A percentile compares a stretch with the other conserved stretches of the same genome.
These are phyloP conservation scores for Aureobasidium pullulans DNA, from an alignment of 2,329 filamentous ascomycete species.

Conservation along the genomic window DNA sequence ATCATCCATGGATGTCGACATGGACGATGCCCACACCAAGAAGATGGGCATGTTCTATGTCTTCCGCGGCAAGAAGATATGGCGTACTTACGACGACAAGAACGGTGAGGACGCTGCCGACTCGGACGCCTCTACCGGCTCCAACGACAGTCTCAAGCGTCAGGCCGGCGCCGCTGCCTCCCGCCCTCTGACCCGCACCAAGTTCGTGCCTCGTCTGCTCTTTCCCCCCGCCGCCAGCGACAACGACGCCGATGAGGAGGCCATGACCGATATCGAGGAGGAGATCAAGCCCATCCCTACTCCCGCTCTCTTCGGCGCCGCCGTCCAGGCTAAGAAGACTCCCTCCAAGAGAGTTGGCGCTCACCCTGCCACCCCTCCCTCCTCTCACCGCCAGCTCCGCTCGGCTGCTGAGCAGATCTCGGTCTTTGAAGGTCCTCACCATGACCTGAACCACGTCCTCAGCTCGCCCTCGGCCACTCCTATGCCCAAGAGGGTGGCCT, in stretches of 20 bases:
- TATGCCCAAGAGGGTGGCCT: constrained; percentile 18
- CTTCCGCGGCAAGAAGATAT: constrained; percentile 75
- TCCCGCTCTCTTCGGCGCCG: constrained; percentile 18
- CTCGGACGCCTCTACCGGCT: constrained; percentile 17
- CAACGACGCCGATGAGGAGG: constrained; percentile 52
- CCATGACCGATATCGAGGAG: constrained; percentile 43
- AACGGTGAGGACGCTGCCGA: constrained; percentile 31
- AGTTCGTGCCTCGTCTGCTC: constrained; percentile 63
- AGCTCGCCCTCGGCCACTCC: constrained; percentile 6
- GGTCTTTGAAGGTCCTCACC: constrained; percentile 9
- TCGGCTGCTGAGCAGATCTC: constrained; percentile 30
- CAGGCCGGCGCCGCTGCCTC: constrained; percentile 32
- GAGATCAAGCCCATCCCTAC: constrained; percentile 18
- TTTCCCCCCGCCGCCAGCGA: constrained; percentile 46
- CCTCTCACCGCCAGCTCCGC: constrained; percentile 54
- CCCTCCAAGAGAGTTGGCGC: constrained; percentile 31
- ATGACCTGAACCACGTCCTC: background rate
- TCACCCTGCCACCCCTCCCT: constrained; percentile 53
- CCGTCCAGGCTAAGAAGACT: constrained; percentile 19
- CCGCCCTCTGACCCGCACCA: constrained; percentile 57
- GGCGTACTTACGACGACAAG: constrained; percentile 55
- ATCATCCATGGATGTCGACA: constrained; percentile 41
- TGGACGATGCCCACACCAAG: constrained; percentile 57
- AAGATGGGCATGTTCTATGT: constrained; percentile 68
- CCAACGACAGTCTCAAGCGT: constrained; percentile 24